Evolutionary conservation across 2,329 filamentous ascomycete genomes (phyloP), one percentile per base, ranked within the genome.

Genomic region (Rhynchosporium secalis): DNA sequence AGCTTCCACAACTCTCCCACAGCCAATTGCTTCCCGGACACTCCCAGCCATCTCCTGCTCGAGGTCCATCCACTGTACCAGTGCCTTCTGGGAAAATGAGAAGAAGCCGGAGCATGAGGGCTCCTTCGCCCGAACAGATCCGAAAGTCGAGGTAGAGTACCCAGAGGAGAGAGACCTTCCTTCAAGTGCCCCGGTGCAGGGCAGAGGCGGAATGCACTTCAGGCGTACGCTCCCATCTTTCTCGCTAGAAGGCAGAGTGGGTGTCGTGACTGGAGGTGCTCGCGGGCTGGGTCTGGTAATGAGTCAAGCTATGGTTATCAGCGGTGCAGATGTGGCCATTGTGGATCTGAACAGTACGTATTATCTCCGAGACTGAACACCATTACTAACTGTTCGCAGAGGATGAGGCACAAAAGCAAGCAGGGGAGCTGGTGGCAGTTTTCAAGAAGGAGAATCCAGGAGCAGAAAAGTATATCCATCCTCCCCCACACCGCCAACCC

Each of bases 261-360:
- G 86, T 52, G 81, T 97, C 46, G 90, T 98, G 45, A 98, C 94
- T 0, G 94, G 94, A 58, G 94, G 93, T 73, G 94, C 94, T 31
- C 83, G 93, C 73, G 94, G 94, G 7, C 78, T 98, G 62, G 94
- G 94, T 45, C 80, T 97, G 65, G 92, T 96, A 70, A 97, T 98
- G 90, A 90, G 89, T 57, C 92, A 96, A 79, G 92, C 90, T 52
- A 85, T 96, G 76, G 90, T 96, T 58, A 88, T 91, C 58, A 95
- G 90, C 59, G 94, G 94, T 58, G 90, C 91, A 9, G 88, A 96
- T 75, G 82, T 97, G 65, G 94, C 94, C 47, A 90, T 98, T 76
- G 92, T 97, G 46, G 94, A 98, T 75, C 81, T 97, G 79, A 96
- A 98, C 78, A 89, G 91, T 94, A 77, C 69, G 86, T 81, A 55